Evolutionary conservation across 371 early-diverging fungal species (phyloP), one percentile per base, ranked within the genome.

Genomic region (Umbelopsis sp.): DNA sequence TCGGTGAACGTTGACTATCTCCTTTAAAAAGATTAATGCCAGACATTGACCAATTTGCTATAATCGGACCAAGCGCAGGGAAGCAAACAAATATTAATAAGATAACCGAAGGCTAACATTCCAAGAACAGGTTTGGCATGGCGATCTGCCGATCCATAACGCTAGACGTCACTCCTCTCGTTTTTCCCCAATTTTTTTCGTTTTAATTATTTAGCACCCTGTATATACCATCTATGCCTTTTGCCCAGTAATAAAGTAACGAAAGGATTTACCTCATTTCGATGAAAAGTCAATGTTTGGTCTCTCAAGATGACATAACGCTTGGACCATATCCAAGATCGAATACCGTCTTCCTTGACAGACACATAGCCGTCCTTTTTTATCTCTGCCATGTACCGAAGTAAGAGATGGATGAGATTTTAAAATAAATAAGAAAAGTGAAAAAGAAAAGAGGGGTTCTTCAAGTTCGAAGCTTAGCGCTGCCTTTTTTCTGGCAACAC

Each of bases 11-110:
- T 86, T 82, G 63, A 89, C 88, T 63, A 98, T 91, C 71, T 97
- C 97, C 79, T 94, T 95, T 50, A 97, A 86, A 77, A 96, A 95
- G 65, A 98, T 88, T 66, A 97, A 77, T 20, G 91, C 89, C 14
- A 92, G 80, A 66, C 84, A 84, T 67, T 84, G 84, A 14, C 80
- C 79, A 6, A 80, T 76, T 80, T 83, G 84, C 81, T 81, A 76
- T 7, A 20, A 25, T 63, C 29, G 35, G n/a, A 48, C n/a, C 18
- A 57, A 18, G 32, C 9, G 25, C 16, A 35, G 4, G 18, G 37
- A 35, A 18, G 29, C 18, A 29, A 57, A 35, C 29, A 57, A 57
- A 25, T 29, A 35, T 11, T 18, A 57, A 25, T 57, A 29, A 29
- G 29, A 29, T 29, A 29, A 29, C 29, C 35, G 57, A 35, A 18